These are phyloP conservation scores for Gnetum montanum DNA, from an alignment of 75 land plant species.

Conservation along the genomic window DNA sequence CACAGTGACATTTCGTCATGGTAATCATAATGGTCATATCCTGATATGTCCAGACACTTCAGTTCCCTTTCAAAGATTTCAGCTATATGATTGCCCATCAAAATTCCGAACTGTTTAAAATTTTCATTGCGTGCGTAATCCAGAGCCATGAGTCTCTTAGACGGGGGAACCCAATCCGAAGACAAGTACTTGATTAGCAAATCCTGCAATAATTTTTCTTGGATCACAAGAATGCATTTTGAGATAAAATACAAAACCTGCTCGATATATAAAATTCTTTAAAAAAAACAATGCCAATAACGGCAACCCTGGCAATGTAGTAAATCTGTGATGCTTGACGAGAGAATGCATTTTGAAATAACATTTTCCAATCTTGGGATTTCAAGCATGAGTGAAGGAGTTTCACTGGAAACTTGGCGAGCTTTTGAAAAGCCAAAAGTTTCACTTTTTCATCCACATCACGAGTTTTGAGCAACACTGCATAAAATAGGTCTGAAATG, in stretches of 20 bases:
- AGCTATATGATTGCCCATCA: slow-evolving; percentile 7
- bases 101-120: slow-evolving; percentile 1
- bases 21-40: no score
- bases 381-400: background rate
- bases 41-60: slow-evolving; percentile 3
- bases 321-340: slow-evolving; percentile 5
- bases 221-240: background rate
- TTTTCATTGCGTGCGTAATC: slow-evolving; percentile 5
- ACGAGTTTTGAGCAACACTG: slow-evolving; percentile 1
- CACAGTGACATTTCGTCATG: no score
- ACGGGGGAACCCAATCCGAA: slow-evolving; percentile 4
- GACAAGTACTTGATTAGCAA: slow-evolving; percentile 1
- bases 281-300: no score
- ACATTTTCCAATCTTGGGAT: slow-evolving; percentile 3
- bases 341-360: slow-evolving; percentile 1
- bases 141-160: slow-evolving; percentile 5
- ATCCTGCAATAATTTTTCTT: slow-evolving; percentile 1
- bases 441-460: slow-evolving; percentile 8
- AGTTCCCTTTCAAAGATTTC: slow-evolving; percentile 7
- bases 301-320: slow-evolving; percentile 5
- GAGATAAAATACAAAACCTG: background rate
- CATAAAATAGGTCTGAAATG: slow-evolving; percentile 1
- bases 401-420: slow-evolving; percentile 4
- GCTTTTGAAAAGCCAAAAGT: slow-evolving; percentile 6
- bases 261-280: no score